These are phyloP conservation scores for Raphidocelis subcapitata DNA, from an alignment of 139 green algal genomes.

Conservation along the genomic window DNA sequence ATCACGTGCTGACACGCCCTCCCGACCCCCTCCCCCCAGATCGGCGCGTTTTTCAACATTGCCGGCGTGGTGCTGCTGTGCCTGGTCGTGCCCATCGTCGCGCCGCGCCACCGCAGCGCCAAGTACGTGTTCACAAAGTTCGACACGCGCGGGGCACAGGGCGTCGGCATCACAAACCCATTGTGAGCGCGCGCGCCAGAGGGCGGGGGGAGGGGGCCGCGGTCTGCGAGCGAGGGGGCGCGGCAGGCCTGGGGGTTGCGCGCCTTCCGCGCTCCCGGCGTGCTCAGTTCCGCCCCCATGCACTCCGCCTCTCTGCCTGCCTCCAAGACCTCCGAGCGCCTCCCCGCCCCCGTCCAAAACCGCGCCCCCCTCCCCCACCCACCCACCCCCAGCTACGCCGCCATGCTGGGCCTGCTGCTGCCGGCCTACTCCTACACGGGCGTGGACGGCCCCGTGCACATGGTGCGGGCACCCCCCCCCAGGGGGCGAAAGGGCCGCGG, in stretches of 20 bases:
- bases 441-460: conserved; percentile 41
- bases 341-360: too few relatives aligned
- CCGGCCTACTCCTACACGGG: conserved; percentile 41
- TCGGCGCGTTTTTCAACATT: conserved; percentile 30
- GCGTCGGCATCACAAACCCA: conserved; percentile 25
- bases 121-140: conserved; percentile 37
- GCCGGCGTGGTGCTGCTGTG: conserved; percentile 23
- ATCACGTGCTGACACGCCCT: conserved; percentile 7
- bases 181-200: conserved; percentile 31
- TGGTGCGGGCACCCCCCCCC: too few relatives aligned
- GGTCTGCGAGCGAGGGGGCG: too few relatives aligned
- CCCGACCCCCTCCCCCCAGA: conserved; percentile 5
- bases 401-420: conserved; percentile 41
- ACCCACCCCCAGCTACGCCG: conserved; percentile 39
- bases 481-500: too few relatives aligned
- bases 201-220: too few relatives aligned
- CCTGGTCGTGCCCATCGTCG: conserved; percentile 33
- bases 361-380: too few relatives aligned
- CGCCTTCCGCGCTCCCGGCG: too few relatives aligned
- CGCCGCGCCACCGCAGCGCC: conserved; percentile 11
- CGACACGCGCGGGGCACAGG: conserved; percentile 12
- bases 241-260: too few relatives aligned
- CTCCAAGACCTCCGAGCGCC: too few relatives aligned
- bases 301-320: too few relatives aligned
- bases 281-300: too few relatives aligned